Evolutionary conservation across 768 basidiomycete species (phyloP).

Genomic region (Ramaria rubella): DNA sequence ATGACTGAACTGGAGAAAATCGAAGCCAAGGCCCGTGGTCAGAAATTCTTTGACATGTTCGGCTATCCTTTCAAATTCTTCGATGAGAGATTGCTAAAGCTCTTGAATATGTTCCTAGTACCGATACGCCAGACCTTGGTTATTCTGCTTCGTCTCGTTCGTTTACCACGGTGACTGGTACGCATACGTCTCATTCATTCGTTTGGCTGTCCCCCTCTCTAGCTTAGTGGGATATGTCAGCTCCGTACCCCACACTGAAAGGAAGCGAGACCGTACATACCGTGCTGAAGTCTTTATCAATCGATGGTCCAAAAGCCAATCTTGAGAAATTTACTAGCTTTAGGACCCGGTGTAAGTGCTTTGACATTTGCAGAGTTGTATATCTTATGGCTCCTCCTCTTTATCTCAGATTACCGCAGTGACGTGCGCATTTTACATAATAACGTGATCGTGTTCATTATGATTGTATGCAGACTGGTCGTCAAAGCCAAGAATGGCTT

Average conservation of each 20-base stretch:
- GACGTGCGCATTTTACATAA: conserved; percentile 32
- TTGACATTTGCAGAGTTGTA: conserved; percentile 9
- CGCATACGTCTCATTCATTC: background rate
- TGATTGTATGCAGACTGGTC: conserved; percentile 51
- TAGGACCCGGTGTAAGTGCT: conserved; percentile 58
- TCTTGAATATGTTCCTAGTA: conserved; percentile 41
- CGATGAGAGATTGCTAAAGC: background rate
- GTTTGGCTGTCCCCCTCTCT: background rate
- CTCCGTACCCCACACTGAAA: background rate
- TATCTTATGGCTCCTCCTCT: conserved; percentile 9
- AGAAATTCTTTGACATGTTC: conserved; percentile 9
- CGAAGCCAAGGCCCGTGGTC: conserved; percentile 1
- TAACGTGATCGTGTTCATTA: conserved; percentile 15
- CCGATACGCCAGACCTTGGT: conserved; percentile 64
- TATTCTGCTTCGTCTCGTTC: conserved; percentile 11
- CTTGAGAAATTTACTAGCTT: conserved; percentile 64
- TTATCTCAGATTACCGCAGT: conserved; percentile 59
- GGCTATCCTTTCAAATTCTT: background rate
- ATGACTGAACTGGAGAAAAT: conserved; percentile 92
- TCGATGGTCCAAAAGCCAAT: conserved; percentile 55
- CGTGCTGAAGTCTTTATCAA: conserved; percentile 63
- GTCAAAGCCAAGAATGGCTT: conserved; percentile 73
- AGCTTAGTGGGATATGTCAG: background rate
- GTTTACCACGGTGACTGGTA: background rate
- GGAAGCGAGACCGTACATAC: conserved; percentile 46